Conservation (phyloP, 208 protist species). For the Acanthamoeba lugdunensis region DNA sequence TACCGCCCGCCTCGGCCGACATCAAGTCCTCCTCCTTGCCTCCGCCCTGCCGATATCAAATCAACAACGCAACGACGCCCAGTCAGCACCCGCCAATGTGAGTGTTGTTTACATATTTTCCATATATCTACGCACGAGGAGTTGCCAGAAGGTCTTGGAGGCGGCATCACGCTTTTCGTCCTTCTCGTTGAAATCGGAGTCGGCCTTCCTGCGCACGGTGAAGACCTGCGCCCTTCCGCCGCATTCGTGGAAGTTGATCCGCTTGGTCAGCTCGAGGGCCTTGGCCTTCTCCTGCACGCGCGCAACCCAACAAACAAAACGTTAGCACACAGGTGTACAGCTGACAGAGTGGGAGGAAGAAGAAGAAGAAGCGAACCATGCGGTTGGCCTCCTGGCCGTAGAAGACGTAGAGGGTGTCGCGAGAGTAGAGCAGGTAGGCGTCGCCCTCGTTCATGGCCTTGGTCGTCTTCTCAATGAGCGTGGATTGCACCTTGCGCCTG, state of each 20-base stretch:
- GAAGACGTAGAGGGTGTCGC: conserved; percentile 44
- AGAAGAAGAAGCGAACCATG: not conserved
- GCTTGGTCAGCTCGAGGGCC: conserved; percentile 47
- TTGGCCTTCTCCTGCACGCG: conserved; percentile 66
- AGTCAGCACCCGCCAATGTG: too few species aligned
- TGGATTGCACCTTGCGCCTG: conserved; percentile 32
- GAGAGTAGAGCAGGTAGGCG: conserved; percentile 51
- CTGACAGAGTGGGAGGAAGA: not conserved
- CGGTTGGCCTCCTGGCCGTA: conserved; percentile 65
- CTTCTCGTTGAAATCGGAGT: conserved; percentile 36
- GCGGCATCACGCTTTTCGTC: conserved; percentile 23
- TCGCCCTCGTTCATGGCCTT: conserved; percentile 66
- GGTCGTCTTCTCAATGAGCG: conserved; percentile 30
- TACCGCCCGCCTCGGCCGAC: conserved; percentile 67
- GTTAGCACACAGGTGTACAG: not conserved
- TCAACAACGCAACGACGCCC: not conserved
- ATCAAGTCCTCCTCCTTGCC: conserved; percentile 64
- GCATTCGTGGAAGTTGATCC: conserved; percentile 72
- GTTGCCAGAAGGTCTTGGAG: not conserved
- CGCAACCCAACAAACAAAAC: not conserved
- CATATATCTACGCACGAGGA: not conserved
- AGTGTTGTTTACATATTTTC: too few species aligned
- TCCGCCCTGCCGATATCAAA: not conserved
- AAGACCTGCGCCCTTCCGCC: conserved; percentile 40
- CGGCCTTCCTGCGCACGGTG: not conserved